These are phyloP conservation scores for Colletotrichum abscissum DNA, from an alignment of 2,329 filamentous ascomycete species.

Conservation along the genomic window DNA sequence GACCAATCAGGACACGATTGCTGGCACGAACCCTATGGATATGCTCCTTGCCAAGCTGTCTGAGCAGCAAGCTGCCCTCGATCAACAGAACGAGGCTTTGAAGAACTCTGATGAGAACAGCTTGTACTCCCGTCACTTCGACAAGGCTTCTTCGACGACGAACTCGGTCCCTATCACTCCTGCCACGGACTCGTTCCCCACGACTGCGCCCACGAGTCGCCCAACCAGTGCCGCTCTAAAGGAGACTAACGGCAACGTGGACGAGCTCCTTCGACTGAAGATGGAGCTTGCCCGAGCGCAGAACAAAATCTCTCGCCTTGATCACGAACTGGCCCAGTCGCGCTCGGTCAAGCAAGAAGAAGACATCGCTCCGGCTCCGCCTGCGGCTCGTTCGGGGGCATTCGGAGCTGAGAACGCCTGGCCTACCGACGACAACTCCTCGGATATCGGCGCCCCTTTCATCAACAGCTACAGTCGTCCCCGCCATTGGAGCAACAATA, in stretches of 20 bases:
- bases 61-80: conserved; percentile 74
- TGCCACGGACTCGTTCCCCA: conserved; percentile 64
- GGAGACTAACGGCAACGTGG: conserved; percentile 53
- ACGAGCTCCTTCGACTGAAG: conserved; percentile 76
- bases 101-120: conserved; percentile 53
- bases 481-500: conserved; percentile 66
- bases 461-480: conserved; percentile 63
- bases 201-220: conserved; percentile 60
- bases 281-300: conserved; percentile 78
- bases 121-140: conserved; percentile 49
- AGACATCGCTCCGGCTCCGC: conserved; percentile 33
- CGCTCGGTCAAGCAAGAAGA: conserved; percentile 68
- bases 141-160: conserved; percentile 61
- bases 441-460: conserved; percentile 68
- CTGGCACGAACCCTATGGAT: conserved; percentile 70
- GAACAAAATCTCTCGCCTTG: conserved; percentile 76
- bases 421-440: conserved; percentile 66
- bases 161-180: conserved; percentile 73
- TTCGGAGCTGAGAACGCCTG: conserved; percentile 57
- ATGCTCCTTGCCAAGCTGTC: conserved; percentile 78
- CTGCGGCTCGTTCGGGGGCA: conserved; percentile 10
- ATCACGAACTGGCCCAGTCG: conserved; percentile 76
- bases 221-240: conserved; percentile 63
- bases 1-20: conserved; percentile 55
- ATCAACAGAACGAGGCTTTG: conserved; percentile 67